Conservation (phyloP, 192 early-diverging fungal genomes). For the Podila epicladia region DNA sequence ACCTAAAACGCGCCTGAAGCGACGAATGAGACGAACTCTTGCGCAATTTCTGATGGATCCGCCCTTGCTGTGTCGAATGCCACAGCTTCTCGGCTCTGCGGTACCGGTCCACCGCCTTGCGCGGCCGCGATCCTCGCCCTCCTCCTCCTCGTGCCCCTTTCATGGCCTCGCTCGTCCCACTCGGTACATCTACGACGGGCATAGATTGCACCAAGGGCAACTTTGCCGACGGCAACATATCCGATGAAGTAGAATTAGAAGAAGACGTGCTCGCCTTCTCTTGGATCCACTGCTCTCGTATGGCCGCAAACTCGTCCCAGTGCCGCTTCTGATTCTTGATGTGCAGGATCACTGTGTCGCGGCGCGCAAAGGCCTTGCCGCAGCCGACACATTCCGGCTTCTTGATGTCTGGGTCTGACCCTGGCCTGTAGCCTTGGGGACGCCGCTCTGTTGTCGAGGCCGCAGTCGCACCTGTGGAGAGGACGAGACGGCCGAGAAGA, state of each 20-base stretch:
- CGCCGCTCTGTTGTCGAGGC: neutral
- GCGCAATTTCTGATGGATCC: neutral
- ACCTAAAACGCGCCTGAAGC: neutral
- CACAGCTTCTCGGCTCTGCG: conserved; percentile 35
- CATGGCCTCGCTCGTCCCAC: neutral
- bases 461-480: neutral
- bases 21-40: neutral
- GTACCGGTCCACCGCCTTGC: conserved; percentile 10
- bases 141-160: neutral
- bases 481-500: neutral
- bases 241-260: neutral
- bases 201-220: neutral
- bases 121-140: neutral
- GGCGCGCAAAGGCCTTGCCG: conserved; percentile 44
- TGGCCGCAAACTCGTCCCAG: conserved; percentile 28
- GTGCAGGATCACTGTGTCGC: conserved; percentile 43
- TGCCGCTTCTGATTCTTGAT: conserved; percentile 45
- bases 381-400: conserved; percentile 45
- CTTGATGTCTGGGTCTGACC: conserved; percentile 19
- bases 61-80: conserved; percentile 28
- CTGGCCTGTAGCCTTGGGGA: conserved; percentile 14
- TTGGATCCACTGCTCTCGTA: neutral
- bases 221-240: no score
- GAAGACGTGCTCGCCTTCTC: neutral
- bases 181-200: neutral